Base-by-base conservation (phyloP, 352 stramenopile species). In the Blastocystis sp. region DNA sequence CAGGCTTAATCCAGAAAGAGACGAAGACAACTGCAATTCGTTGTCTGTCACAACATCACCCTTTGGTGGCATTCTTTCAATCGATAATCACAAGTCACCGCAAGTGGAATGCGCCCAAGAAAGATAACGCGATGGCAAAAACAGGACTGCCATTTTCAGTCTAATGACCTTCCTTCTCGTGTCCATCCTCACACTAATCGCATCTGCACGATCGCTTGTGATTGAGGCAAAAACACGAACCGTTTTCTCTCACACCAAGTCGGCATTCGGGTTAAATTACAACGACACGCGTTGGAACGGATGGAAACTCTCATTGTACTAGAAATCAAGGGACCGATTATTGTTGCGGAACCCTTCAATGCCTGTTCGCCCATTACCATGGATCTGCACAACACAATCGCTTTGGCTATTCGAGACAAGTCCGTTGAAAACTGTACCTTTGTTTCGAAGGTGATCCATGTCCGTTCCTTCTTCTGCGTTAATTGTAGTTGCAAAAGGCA, bases 361-460 rank as follows among this genome's bases (percentile, higher is more conserved):
- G 69, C 69, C 8, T 81, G 69, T 44, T 36, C 16, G 18, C 8
- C 32, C 29, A 16, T 65, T 46, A 49, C 2, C 8, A 48, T 64
- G 16, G 24, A 81, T 81, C 27, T 81, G 29, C 32, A 14, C 2
- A 44, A 44, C 18, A 2, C 14, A 27, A 81, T 81, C 36, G 69
- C 16, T 21, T 64, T 81, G 11, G 69, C 69, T 63, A 81, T 81
- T 48, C 69, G 69, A 21, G 69, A 81, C 40, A 81, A 61, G 44
- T 32, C 34, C 40, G 34, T 63, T 24, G 40, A 27, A 21, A 64
- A 63, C 11, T 81, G 69, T 44, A 63, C 44, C 27, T 81, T 81
- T 29, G 24, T 51, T 24, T 7, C 6, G 27, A 81, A 81, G 69
- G 69, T 64, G n/a, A n/a, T 49, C 14, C 61, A 81, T 61, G 69